phyloP scores from a whole-genome alignment of 1,284 basidiomycete species.

The Lentinula novae-zelandiae region DNA sequence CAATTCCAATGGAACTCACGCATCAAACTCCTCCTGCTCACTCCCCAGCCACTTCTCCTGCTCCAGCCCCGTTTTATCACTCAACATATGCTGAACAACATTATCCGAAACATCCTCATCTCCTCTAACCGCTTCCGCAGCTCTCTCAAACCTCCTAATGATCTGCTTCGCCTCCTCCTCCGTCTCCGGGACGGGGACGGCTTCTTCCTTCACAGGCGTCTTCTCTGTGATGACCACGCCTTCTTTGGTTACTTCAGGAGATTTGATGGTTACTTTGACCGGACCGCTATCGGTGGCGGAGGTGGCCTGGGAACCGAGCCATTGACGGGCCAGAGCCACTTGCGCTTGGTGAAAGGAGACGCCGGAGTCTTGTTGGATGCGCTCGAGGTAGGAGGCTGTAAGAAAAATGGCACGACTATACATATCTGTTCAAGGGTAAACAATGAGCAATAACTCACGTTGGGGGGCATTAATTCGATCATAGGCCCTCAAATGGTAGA shows the following conservation, averaged over 20 bases:
- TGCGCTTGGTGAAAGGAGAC: slow-evolving; percentile 84
- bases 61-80: slow-evolving; percentile 52
- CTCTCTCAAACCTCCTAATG: slow-evolving; percentile 65
- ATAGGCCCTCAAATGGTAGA: slow-evolving; percentile 88
- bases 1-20: slow-evolving; percentile 40
- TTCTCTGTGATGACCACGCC: slow-evolving; percentile 43
- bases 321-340: slow-evolving; percentile 82
- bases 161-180: slow-evolving; percentile 62
- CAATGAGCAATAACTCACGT: slow-evolving; percentile 29
- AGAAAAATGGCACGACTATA: not conserved
- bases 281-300: not conserved
- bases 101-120: slow-evolving; percentile 67
- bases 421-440: not conserved
- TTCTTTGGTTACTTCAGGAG: slow-evolving; percentile 42
- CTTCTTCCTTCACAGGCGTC: slow-evolving; percentile 40
- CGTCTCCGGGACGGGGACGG: slow-evolving; percentile 61
- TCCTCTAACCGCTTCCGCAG: slow-evolving; percentile 47
- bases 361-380: slow-evolving; percentile 73
- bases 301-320: slow-evolving; percentile 43
- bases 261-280: slow-evolving; percentile 45
- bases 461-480: slow-evolving; percentile 87
- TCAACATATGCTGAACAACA: slow-evolving; percentile 76
- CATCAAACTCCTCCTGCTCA: slow-evolving; percentile 77
- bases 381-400: slow-evolving; percentile 52
- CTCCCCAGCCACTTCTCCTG: slow-evolving; percentile 83